Evolutionary conservation across 1,284 basidiomycete species (phyloP).

Genomic region (Rugosomyces carneus): DNA sequence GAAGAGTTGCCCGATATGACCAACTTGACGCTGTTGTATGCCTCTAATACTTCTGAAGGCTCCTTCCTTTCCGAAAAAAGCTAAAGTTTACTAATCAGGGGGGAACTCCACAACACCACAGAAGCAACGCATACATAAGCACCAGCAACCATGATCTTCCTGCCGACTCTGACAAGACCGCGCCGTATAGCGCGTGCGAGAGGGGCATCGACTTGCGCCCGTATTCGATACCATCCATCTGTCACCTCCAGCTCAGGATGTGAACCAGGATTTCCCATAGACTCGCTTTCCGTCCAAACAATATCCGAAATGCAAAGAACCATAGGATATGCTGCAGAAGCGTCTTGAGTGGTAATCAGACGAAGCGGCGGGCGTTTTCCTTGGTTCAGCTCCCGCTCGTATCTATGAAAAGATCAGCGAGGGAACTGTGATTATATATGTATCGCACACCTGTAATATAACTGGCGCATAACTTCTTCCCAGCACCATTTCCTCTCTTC

Average conservation of each 20-base stretch:
- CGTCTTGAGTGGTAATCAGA: constrained; percentile 72
- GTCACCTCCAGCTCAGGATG: constrained; percentile 75
- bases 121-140: constrained; percentile 56
- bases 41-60: constrained; percentile 78
- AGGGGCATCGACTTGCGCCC: constrained; percentile 69
- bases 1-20: constrained; percentile 80
- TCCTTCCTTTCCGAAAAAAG: constrained; percentile 68
- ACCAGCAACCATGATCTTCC: constrained; percentile 79
- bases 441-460: constrained; percentile 71
- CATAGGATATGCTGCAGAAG: constrained; percentile 68
- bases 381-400: constrained; percentile 82
- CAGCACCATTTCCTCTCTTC: constrained; percentile 67
- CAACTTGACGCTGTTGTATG: constrained; percentile 65
- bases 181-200: constrained; percentile 65
- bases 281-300: constrained; percentile 36
- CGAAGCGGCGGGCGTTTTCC: constrained; percentile 80
- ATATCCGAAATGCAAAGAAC: constrained; percentile 81
- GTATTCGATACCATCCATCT: constrained; percentile 93
- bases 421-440: not conserved
- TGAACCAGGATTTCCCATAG: constrained; percentile 34
- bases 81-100: constrained; percentile 34
- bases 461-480: constrained; percentile 73
- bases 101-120: constrained; percentile 1
- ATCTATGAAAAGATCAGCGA: constrained; percentile 42
- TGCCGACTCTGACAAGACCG: constrained; percentile 67